Conservation (phyloP, 345 rosid species). For the Gynandropsis gynandra region DNA sequence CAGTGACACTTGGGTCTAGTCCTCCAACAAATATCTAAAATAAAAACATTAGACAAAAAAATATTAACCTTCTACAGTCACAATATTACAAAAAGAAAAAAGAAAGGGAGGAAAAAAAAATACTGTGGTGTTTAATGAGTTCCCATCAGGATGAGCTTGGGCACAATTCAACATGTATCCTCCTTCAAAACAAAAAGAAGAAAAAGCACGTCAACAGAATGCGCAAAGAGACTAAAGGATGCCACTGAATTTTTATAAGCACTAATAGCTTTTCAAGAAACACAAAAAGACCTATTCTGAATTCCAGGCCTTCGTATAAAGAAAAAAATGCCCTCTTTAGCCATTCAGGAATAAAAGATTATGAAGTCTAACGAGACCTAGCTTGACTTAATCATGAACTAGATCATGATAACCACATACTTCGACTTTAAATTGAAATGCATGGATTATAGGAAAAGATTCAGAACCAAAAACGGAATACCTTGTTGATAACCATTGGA, state of each 20-base stretch:
- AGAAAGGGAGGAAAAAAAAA: slow-evolving; percentile 20
- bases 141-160: slow-evolving; percentile 54
- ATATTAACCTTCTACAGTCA: slow-evolving; percentile 11
- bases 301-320: too few relatives aligned
- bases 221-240: background rate
- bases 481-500: slow-evolving; percentile 71
- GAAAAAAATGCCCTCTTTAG: too few relatives aligned
- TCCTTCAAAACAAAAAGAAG: slow-evolving; percentile 29
- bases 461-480: background rate
- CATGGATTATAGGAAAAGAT: background rate
- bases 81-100: slow-evolving; percentile 18
- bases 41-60: slow-evolving; percentile 19
- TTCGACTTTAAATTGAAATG: too few relatives aligned
- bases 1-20: slow-evolving; percentile 77
- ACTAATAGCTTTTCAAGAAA: background rate
- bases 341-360: too few relatives aligned
- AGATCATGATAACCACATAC: background rate
- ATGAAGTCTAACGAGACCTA: background rate
- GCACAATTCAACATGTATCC: slow-evolving; percentile 62
- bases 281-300: background rate
- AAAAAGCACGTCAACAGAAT: background rate
- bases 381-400: background rate
- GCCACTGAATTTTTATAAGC: background rate
- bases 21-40: slow-evolving; percentile 95
- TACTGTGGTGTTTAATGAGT: slow-evolving; percentile 81